Base-by-base conservation (phyloP, 805 yeast genomes). In the Saccharomycopsis oosterbeekiorum region DNA sequence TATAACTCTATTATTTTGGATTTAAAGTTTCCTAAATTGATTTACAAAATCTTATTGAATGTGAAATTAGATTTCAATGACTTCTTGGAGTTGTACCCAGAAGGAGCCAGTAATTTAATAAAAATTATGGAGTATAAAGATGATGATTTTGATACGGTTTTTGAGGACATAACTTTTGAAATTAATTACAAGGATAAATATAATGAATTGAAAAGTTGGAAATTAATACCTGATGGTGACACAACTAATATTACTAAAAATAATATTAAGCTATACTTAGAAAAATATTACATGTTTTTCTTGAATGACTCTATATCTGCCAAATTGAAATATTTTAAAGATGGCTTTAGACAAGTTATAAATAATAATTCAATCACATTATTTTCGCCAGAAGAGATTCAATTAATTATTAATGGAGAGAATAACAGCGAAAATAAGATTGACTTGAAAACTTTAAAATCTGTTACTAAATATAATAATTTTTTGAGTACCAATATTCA, bases 1-100 rank as follows among this genome's bases (percentile, higher is more conserved):
- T 90, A 89, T 71, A 94, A 93, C 71, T 88, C 97, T 0, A 86
- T 91, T 0, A 90, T 92, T 57, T 74, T 93, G 55, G 97, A 91
- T 70, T 75, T 93, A 60, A 81, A 80, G 55, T 83, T 93, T 60
- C 97, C 98, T 0, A 74, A 75, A 40, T 88, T 88, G 0, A 71
- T 91, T 43, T 94, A 88, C 73, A 92, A 90, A 73, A 80, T 88
- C 63, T 73, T 93, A 47, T 75, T 89, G 66, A 77, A 77, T 5
- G 76, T 80, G 58, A 80, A 80, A 4, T 73, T 84, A 34, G 78
- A 77, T 0, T 72, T 89, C 56, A 80, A 80, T 2, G 98, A 94
- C 70, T 86, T 83, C 65, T 70, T 72, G 53, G 84, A 84, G 66
- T 70, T 92, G 26, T 84, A 80, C 69, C 98, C 98, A 0, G 80